Conservation (phyloP, 805 yeast genomes). For the Yarrowia sp. region DNA sequence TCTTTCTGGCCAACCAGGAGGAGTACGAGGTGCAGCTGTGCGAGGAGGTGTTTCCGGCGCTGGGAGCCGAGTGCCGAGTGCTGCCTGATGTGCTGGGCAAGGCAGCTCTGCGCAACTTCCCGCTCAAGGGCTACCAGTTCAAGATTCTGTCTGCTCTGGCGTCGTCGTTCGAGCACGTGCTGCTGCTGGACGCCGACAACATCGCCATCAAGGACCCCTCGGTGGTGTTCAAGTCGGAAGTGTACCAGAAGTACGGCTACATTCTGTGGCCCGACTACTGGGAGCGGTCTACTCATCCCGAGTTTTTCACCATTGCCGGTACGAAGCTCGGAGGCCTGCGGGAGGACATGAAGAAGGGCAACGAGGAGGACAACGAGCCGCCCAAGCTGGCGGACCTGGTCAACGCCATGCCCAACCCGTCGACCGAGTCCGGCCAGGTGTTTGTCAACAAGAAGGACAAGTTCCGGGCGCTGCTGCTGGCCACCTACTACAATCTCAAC, state of each 20-base stretch:
- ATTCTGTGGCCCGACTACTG: slow-evolving; percentile 88
- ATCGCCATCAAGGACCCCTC: slow-evolving; percentile 73
- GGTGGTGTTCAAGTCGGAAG: slow-evolving; percentile 61
- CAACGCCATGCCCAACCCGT: slow-evolving; percentile 72
- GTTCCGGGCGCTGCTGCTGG: slow-evolving; percentile 61
- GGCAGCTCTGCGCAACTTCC: slow-evolving; percentile 56
- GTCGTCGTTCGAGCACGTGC: slow-evolving; percentile 74
- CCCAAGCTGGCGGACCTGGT: slow-evolving; percentile 63
- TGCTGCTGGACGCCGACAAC: slow-evolving; percentile 78
- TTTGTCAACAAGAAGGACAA: slow-evolving; percentile 65
- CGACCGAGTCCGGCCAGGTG: slow-evolving; percentile 75
- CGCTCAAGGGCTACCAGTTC: slow-evolving; percentile 69
- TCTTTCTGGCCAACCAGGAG: slow-evolving; percentile 71
- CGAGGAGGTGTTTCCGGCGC: slow-evolving; percentile 62
- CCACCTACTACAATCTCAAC: slow-evolving; percentile 69
- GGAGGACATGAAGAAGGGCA: slow-evolving; percentile 48
- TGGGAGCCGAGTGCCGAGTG: slow-evolving; percentile 72
- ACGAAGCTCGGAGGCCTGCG: slow-evolving; percentile 55
- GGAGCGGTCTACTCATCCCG: slow-evolving; percentile 82
- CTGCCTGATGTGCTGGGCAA: slow-evolving; percentile 68
- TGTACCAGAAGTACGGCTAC: slow-evolving; percentile 60
- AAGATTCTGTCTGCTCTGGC: slow-evolving; percentile 74
- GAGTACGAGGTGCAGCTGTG: slow-evolving; percentile 80
- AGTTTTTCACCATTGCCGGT: slow-evolving; percentile 72
- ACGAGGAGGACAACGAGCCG: not conserved